Evolutionary conservation across 2,329 filamentous ascomycete species (phyloP).

Genomic region (Aspergillus oerlinghausenensis): DNA sequence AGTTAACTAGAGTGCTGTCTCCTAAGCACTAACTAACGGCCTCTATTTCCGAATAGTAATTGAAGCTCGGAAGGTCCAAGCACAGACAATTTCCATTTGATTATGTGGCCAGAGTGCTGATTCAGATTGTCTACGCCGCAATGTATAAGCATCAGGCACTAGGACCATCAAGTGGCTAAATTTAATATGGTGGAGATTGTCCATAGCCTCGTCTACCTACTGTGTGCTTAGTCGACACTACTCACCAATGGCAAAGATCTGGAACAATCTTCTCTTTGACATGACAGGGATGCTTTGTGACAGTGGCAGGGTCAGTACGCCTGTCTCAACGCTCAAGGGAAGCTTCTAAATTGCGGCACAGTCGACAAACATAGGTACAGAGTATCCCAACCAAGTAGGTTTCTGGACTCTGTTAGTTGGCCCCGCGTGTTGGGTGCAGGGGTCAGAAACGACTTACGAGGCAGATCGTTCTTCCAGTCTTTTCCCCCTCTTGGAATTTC

Average conservation of each 20-base stretch:
- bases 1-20: neutral
- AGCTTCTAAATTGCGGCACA: neutral
- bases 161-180: neutral
- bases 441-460: neutral
- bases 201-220: neutral
- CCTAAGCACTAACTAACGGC: too few species aligned
- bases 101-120: neutral
- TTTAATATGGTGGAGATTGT: neutral
- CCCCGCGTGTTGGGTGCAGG: constrained; percentile 12
- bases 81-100: neutral
- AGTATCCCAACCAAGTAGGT: neutral
- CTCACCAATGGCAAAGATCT: neutral
- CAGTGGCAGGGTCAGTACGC: neutral
- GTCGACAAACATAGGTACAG: neutral
- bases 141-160: neutral
- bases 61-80: neutral
- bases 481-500: too few species aligned
- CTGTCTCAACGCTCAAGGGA: neutral
- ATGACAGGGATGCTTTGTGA: neutral
- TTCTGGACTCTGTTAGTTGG: constrained; percentile 5
- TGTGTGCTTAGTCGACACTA: neutral
- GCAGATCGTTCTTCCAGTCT: neutral
- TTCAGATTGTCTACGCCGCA: neutral
- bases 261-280: neutral
- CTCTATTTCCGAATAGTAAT: neutral